phyloP scores from a whole-genome alignment of 768 basidiomycete genomes.

The Mycena epipterygia region DNA sequence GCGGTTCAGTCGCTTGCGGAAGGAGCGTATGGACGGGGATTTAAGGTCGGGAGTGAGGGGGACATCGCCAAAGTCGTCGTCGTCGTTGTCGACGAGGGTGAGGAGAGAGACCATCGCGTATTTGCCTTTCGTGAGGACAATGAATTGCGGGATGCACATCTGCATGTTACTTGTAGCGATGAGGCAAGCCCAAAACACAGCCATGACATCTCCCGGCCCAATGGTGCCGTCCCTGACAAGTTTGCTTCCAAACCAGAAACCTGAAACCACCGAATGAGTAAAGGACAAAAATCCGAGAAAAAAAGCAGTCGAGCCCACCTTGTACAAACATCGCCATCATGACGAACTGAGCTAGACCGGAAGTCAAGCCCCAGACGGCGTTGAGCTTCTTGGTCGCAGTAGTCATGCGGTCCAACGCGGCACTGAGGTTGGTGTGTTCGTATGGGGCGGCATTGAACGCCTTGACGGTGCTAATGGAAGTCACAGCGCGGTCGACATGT shows the following conservation, averaged over 20 bases:
- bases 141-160: slow-evolving; percentile 74
- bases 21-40: slow-evolving; percentile 33
- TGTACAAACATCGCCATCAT: slow-evolving; percentile 84
- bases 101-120: slow-evolving; percentile 73
- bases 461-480: slow-evolving; percentile 82
- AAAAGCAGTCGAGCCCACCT: slow-evolving; percentile 39
- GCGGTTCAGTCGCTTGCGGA: slow-evolving; percentile 28
- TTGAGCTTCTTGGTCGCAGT: slow-evolving; percentile 60
- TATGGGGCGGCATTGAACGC: slow-evolving; percentile 75
- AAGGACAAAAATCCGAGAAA: background rate
- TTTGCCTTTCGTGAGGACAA: slow-evolving; percentile 77
- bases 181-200: slow-evolving; percentile 87
- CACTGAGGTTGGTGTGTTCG: slow-evolving; percentile 61
- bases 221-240: slow-evolving; percentile 74
- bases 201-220: slow-evolving; percentile 75
- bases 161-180: slow-evolving; percentile 81
- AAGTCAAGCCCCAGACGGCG: slow-evolving; percentile 71
- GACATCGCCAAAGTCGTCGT: slow-evolving; percentile 32
- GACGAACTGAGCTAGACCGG: slow-evolving; percentile 72
- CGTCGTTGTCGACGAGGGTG: slow-evolving; percentile 58
- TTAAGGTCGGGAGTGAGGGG: slow-evolving; percentile 24
- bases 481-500: slow-evolving; percentile 71
- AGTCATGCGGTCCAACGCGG: slow-evolving; percentile 55
- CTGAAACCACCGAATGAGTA: too few relatives aligned
- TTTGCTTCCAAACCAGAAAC: slow-evolving; percentile 86